Percentiles rank a stretch among this genome's conserved stretches.
Conservation (phyloP, 352 stramenopile genomes). For the Phytophthora cryptogea region DNA sequence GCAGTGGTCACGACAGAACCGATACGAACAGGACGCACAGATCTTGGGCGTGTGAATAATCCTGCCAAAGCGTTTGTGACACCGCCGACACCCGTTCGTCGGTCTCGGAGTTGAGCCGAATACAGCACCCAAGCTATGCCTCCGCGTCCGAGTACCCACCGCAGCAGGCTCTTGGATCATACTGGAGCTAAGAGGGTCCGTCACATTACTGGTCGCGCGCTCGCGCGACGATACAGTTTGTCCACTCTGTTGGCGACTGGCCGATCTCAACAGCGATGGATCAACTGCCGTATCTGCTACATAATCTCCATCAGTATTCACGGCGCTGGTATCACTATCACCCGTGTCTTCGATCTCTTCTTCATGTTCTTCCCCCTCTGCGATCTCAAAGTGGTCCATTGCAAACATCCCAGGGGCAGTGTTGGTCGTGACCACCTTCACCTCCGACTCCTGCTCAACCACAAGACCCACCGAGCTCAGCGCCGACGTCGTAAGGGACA, state of each 20-base stretch:
- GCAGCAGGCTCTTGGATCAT: conserved; percentile 5
- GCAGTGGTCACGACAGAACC: conserved; percentile 59
- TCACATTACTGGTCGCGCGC: conserved; percentile 26
- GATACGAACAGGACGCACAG: conserved; percentile 52
- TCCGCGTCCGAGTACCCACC: conserved; percentile 11
- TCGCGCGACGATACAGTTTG: conserved; percentile 7
- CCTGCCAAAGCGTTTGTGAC: conserved; percentile 48
- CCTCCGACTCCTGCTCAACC: conserved; percentile 2
- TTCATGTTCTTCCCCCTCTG: conserved; percentile 22
- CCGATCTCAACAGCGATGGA: conserved; percentile 13
- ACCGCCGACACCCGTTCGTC: conserved; percentile 42
- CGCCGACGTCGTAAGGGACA: conserved; percentile 54
- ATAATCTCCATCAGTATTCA: conserved; percentile 23
- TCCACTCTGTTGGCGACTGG: conserved; percentile 4
- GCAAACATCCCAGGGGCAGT: conserved; percentile 46
- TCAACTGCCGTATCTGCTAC: conserved; percentile 26
- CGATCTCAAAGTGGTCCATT: conserved; percentile 55
- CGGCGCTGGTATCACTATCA: conserved; percentile 20
- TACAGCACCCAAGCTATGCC: conserved; percentile 26
- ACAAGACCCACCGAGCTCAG: conserved; percentile 32
- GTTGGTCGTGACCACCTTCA: conserved; percentile 4
- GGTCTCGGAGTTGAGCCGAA: conserved; percentile 9
- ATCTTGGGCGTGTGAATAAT: conserved; percentile 51
- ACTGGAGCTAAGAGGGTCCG: conserved; percentile 26
- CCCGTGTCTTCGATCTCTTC: conserved; percentile 33